Evolutionary conservation across 2,329 filamentous ascomycete species (phyloP).

Genomic region (Leptodontidium sp.): DNA sequence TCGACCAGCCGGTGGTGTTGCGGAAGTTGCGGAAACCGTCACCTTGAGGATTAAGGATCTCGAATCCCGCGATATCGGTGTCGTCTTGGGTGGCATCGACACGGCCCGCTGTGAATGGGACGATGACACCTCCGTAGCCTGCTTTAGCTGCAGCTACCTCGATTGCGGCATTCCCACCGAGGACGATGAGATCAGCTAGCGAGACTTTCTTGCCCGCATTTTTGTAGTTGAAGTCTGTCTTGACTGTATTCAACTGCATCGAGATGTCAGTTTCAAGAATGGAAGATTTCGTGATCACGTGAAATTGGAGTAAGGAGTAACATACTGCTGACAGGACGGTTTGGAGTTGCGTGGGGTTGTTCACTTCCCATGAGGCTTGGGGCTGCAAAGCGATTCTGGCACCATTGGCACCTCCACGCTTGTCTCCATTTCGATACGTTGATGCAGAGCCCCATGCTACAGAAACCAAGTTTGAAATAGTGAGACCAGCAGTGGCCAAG

Average conservation of each 20-base stretch:
- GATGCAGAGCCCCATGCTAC: conserved; percentile 75
- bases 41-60: conserved; percentile 59
- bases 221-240: conserved; percentile 61
- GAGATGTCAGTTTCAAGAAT: conserved; percentile 10
- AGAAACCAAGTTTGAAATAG: conserved; percentile 67
- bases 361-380: conserved; percentile 75
- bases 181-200: conserved; percentile 65
- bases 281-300: neutral
- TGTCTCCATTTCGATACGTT: conserved; percentile 77
- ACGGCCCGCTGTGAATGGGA: conserved; percentile 64
- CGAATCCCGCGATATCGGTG: conserved; percentile 62
- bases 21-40: conserved; percentile 70
- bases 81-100: conserved; percentile 63
- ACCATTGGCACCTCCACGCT: conserved; percentile 84
- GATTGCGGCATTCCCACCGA: conserved; percentile 62
- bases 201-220: conserved; percentile 62
- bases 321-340: conserved; percentile 29
- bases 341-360: conserved; percentile 74
- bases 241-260: conserved; percentile 47
- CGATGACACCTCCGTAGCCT: conserved; percentile 49
- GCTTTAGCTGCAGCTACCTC: conserved; percentile 57
- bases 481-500: conserved; percentile 65
- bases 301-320: neutral
- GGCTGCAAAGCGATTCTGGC: conserved; percentile 78
- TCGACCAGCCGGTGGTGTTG: conserved; percentile 51